Percentiles rank a stretch among this genome's conserved stretches.
Conservation (phyloP, 2,329 filamentous ascomycete species). For the Exophiala sp. region DNA sequence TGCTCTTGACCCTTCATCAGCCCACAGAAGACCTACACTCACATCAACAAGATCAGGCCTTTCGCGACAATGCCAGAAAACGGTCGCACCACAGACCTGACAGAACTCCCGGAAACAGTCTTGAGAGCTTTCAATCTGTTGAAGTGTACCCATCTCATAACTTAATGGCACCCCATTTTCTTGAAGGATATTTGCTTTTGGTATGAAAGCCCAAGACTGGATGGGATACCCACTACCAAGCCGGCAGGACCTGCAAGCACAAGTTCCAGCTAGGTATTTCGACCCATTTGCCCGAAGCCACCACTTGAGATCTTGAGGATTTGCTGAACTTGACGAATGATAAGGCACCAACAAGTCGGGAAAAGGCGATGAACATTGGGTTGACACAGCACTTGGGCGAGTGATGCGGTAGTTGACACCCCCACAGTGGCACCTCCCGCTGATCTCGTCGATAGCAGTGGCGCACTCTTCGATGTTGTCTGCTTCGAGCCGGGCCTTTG, state of each 20-base stretch:
- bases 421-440: constrained; percentile 35
- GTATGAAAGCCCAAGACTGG: constrained; percentile 64
- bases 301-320: constrained; percentile 55
- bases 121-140: constrained; percentile 52
- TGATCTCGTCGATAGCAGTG: constrained; percentile 34
- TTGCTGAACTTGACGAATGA: constrained; percentile 38
- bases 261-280: constrained; percentile 60
- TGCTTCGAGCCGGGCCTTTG: not conserved
- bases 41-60: constrained; percentile 60
- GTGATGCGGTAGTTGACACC: constrained; percentile 57
- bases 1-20: constrained; percentile 52
- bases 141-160: constrained; percentile 45
- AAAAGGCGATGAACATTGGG: constrained; percentile 46
- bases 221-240: constrained; percentile 61
- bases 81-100: constrained; percentile 57
- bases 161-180: constrained; percentile 31
- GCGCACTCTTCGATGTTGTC: not conserved
- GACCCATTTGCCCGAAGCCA: constrained; percentile 51
- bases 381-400: constrained; percentile 50
- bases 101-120: constrained; percentile 62
- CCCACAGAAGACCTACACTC: constrained; percentile 57
- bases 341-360: constrained; percentile 54
- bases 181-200: constrained; percentile 46
- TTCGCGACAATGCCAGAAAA: constrained; percentile 59
- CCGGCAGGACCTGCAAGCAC: constrained; percentile 62